Evolutionary conservation across 345 rosid species (phyloP).

Genomic region (Sapria himalayana): DNA sequence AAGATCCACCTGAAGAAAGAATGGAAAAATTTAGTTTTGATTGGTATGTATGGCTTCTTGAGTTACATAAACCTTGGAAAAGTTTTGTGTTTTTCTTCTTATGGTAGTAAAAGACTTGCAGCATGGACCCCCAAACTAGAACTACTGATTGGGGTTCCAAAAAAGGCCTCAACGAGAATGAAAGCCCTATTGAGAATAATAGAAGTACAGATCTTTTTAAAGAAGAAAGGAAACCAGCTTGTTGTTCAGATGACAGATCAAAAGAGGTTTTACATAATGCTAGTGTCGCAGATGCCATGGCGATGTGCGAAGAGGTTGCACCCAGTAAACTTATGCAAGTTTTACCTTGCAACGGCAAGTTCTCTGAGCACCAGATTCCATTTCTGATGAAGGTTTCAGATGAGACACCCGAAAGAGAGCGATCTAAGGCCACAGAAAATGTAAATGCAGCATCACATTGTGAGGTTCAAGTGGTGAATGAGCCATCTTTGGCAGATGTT

Average conservation of each 20-base stretch:
- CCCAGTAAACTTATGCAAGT: conserved; percentile 17
- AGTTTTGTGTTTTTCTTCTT: conserved; percentile 12
- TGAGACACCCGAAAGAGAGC: conserved; percentile 12
- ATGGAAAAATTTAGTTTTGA: conserved; percentile 27
- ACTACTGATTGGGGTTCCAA: conserved; percentile 15
- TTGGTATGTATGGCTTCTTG: conserved; percentile 22
- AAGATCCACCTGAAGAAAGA: conserved; percentile 59
- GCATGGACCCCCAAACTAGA: conserved; percentile 31
- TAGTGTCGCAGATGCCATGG: conserved; percentile 8
- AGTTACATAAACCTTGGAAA: conserved; percentile 3
- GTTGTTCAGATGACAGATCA: conserved; percentile 15
- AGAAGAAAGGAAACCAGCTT: conserved; percentile 20
- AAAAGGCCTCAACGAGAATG: conserved; percentile 20
- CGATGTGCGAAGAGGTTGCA: conserved; percentile 14
- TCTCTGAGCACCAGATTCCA: conserved; percentile 11
- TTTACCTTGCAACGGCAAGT: conserved; percentile 13
- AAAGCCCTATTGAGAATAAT: conserved; percentile 16
- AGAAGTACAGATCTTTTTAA: conserved; percentile 19
- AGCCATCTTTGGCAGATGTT: conserved; percentile 12
- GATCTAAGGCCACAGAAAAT: conserved; percentile 17
- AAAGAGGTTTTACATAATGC: conserved; percentile 11
- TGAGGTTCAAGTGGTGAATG: conserved; percentile 19
- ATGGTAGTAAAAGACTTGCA: conserved; percentile 20
- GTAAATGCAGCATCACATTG: conserved; percentile 18
- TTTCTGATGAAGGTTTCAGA: conserved; percentile 11